Percentiles rank a stretch among this genome's conserved stretches.
These are phyloP conservation scores for Saccharomycopsis selenospora DNA, from an alignment of 805 yeast species.

Conservation along the genomic window DNA sequence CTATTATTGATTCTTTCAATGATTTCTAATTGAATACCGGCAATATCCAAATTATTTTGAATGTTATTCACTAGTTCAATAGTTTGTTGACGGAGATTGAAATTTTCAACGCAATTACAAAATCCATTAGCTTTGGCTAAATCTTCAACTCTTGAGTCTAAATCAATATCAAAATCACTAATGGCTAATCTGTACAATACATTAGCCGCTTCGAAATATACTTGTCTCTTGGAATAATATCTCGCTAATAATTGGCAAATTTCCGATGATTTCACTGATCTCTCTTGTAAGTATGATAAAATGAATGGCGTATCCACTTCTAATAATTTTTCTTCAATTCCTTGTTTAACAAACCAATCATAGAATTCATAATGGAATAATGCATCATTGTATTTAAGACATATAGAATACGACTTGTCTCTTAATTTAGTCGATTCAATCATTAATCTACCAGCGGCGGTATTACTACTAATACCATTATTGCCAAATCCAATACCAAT, in stretches of 20 bases:
- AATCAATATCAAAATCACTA: constrained; percentile 60
- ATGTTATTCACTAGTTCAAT: constrained; percentile 60
- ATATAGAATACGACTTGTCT: constrained; percentile 65
- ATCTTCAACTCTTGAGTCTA: constrained; percentile 75
- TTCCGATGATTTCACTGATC: constrained; percentile 53
- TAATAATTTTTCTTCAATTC: constrained; percentile 66
- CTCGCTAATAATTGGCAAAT: constrained; percentile 84
- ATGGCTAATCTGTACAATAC: constrained; percentile 66
- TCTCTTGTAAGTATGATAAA: constrained; percentile 66
- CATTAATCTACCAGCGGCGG: constrained; percentile 40
- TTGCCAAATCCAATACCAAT: constrained; percentile 10
- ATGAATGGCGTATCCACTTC: constrained; percentile 78
- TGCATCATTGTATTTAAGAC: constrained; percentile 69
- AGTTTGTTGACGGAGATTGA: constrained; percentile 69
- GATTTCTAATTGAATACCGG: constrained; percentile 73
- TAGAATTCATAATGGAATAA: constrained; percentile 88
- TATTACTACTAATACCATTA: constrained; percentile 24
- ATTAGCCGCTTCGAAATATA: constrained; percentile 77
- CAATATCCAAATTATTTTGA: constrained; percentile 77
- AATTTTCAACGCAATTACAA: constrained; percentile 78
- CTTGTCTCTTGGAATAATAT: constrained; percentile 75
- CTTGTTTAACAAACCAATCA: constrained; percentile 83
- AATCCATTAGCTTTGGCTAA: constrained; percentile 89
- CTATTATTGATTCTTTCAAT: constrained; percentile 34
- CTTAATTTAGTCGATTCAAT: constrained; percentile 41